Evolutionary conservation across 768 basidiomycete genomes (phyloP).

Genomic region (Tricholoma sp.): DNA sequence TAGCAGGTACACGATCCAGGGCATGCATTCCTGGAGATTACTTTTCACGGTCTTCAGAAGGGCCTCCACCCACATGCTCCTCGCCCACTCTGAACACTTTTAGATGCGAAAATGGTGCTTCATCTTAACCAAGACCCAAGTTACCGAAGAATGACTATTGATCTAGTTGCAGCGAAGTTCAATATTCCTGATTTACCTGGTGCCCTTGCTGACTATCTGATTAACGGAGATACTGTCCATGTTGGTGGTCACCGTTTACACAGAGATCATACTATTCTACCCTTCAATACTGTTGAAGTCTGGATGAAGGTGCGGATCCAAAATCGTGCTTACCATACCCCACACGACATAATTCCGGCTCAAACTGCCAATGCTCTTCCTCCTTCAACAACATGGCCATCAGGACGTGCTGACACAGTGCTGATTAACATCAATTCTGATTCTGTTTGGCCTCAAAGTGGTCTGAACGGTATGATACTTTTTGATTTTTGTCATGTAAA

Average conservation of each 20-base stretch:
- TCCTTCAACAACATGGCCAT: no score
- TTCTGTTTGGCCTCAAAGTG: no score
- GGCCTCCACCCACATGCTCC: conserved; percentile 3
- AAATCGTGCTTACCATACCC: not conserved
- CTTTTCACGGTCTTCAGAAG: not conserved
- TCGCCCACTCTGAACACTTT: conserved; percentile 2
- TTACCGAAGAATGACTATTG: conserved; percentile 1
- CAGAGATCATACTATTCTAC: not conserved
- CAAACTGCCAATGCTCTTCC: no score
- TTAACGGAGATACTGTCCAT: not conserved
- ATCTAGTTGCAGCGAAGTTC: conserved; percentile 1
- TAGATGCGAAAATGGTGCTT: conserved; percentile 1
- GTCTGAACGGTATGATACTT: not conserved
- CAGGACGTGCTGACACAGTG: no score
- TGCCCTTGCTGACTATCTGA: conserved; percentile 1
- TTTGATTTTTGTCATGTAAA: not conserved
- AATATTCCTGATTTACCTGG: conserved; percentile 5
- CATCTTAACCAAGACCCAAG: conserved; percentile 6
- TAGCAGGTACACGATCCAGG: not conserved
- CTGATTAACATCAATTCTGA: no score
- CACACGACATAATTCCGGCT: not conserved
- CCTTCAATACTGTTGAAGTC: not conserved
- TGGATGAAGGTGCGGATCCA: not conserved
- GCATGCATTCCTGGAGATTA: not conserved
- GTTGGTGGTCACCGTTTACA: not conserved